Conservation (phyloP, 108 stramenopile genomes). For the Conticribra weissflogii region DNA sequence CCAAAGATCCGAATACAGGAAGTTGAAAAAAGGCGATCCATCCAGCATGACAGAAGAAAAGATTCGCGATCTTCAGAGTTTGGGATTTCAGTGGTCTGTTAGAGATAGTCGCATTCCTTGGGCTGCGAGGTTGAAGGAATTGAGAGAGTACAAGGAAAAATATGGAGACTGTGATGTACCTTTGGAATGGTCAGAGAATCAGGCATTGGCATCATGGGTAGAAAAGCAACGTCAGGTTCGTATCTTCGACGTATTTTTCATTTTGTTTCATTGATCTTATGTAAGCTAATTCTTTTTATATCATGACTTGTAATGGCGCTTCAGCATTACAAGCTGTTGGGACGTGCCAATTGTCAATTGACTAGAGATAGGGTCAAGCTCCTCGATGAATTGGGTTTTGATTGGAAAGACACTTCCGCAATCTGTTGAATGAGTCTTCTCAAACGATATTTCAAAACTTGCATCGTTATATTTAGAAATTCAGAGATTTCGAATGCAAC, state of each 20-base stretch:
- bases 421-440: neutral
- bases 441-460: neutral
- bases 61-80: conserved; percentile 22
- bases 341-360: conserved; percentile 13
- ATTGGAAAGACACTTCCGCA: neutral
- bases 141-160: conserved; percentile 9
- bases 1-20: conserved; percentile 28
- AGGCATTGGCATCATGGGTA: conserved; percentile 30
- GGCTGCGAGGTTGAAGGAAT: conserved; percentile 18
- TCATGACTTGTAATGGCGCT: neutral
- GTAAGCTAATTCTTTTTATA: neutral
- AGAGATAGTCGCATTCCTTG: conserved; percentile 20
- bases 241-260: neutral
- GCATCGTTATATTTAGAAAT: too few relatives aligned
- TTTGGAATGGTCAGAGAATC: conserved; percentile 22
- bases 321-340: conserved; percentile 26
- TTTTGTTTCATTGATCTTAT: neutral
- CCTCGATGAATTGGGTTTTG: conserved; percentile 18
- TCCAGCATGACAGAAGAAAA: conserved; percentile 16
- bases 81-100: conserved; percentile 34
- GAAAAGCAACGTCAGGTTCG: conserved; percentile 22
- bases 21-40: conserved; percentile 8
- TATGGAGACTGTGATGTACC: conserved; percentile 24
- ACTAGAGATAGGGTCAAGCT: conserved; percentile 14
- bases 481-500: too few relatives aligned